phyloP scores from a whole-genome alignment of 2,329 filamentous ascomycete species.

The Alternaria infectoria region DNA sequence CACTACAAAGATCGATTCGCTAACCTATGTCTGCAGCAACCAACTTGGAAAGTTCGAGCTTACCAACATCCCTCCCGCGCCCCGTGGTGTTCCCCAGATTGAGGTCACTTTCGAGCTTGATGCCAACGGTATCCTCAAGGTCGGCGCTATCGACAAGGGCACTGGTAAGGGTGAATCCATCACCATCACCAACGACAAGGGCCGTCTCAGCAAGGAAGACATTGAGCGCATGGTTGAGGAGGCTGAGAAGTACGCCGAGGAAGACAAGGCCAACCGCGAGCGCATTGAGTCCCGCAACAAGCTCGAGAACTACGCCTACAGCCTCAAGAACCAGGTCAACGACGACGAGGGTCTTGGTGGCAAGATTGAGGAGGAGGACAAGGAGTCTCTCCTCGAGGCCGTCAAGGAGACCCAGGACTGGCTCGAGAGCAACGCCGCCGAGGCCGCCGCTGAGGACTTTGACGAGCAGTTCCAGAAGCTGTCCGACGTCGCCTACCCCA shows the following conservation, averaged over 20 bases:
- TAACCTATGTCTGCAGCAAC: slow-evolving; percentile 60
- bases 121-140: slow-evolving; percentile 97
- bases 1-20: background rate
- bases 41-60: slow-evolving; percentile 97
- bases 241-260: slow-evolving; percentile 98
- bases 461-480: slow-evolving; percentile 99
- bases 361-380: slow-evolving; percentile 98
- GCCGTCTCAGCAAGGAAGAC: slow-evolving; percentile 92
- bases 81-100: slow-evolving; percentile 96
- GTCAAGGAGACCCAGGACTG: slow-evolving; percentile 97
- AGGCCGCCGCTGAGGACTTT: slow-evolving; percentile 89
- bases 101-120: slow-evolving; percentile 98
- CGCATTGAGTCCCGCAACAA: slow-evolving; percentile 96
- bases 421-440: slow-evolving; percentile 92
- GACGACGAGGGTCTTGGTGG: slow-evolving; percentile 95
- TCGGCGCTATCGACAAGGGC: slow-evolving; percentile 95
- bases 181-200: slow-evolving; percentile 99
- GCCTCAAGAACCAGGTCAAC: slow-evolving; percentile 98
- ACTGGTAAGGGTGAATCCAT: slow-evolving; percentile 97
- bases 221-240: slow-evolving; percentile 99
- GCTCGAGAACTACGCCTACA: slow-evolving; percentile 99
- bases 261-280: slow-evolving; percentile 97
- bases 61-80: slow-evolving; percentile 91
- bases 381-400: slow-evolving; percentile 93
- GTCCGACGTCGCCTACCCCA: slow-evolving; percentile 94